Evolutionary conservation across 805 yeast species (phyloP).

Genomic region (Wickerhamomyces rabaulensis): DNA sequence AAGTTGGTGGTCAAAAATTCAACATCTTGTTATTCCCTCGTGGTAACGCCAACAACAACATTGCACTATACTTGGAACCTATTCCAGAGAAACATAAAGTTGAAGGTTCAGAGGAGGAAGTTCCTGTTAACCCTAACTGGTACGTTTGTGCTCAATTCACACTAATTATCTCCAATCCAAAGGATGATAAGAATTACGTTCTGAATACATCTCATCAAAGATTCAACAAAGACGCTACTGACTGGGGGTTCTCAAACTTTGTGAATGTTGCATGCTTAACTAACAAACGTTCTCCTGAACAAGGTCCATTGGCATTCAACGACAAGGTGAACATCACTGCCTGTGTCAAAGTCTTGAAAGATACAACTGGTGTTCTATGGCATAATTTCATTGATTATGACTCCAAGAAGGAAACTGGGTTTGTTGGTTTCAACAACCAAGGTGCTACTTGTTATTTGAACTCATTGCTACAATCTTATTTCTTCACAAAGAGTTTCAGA

Average conservation of each 20-base stretch:
- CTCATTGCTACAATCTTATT: constrained; percentile 86
- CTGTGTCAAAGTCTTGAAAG: constrained; percentile 71
- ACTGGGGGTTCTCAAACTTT: constrained; percentile 93
- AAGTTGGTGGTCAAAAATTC: constrained; percentile 62
- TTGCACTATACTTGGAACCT: constrained; percentile 82
- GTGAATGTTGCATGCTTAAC: constrained; percentile 42
- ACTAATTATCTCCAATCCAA: constrained; percentile 78
- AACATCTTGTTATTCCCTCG: constrained; percentile 71
- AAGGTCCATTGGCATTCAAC: constrained; percentile 38
- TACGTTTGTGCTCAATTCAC: constrained; percentile 90
- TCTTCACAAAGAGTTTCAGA: constrained; percentile 76
- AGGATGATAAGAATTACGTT: constrained; percentile 54
- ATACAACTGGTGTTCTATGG: constrained; percentile 93
- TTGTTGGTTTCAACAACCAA: constrained; percentile 89
- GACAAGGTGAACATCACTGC: constrained; percentile 68
- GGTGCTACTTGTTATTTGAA: constrained; percentile 98
- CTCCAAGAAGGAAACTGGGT: constrained; percentile 84
- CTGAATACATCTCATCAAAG: constrained; percentile 71
- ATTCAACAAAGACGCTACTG: constrained; percentile 69
- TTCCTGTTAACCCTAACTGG: constrained; percentile 52
- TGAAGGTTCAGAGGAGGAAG: constrained; percentile 25
- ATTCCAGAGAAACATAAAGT: constrained; percentile 28
- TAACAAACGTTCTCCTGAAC: constrained; percentile 27
- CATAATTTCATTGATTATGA: constrained; percentile 80
- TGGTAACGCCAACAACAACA: constrained; percentile 54